phyloP scores from a whole-genome alignment of 2,329 filamentous ascomycete genomes.

The Fusarium sp. region DNA sequence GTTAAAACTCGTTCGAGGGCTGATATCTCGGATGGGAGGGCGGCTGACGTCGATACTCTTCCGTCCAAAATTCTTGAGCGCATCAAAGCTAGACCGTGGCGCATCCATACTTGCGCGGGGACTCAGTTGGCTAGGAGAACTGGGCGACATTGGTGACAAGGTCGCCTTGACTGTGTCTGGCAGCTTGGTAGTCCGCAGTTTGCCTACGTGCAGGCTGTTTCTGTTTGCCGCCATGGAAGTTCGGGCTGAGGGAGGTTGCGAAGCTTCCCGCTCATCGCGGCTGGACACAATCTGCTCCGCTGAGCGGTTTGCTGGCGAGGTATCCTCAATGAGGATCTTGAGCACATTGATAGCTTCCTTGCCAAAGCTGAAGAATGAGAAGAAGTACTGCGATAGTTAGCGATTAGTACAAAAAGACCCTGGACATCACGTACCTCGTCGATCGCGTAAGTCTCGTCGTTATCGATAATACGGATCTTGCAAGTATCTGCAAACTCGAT shows the following conservation, averaged over 20 bases:
- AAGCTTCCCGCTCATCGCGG: slow-evolving; percentile 23
- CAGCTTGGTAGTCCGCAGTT: slow-evolving; percentile 56
- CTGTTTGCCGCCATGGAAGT: slow-evolving; percentile 47
- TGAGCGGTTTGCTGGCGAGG: slow-evolving; percentile 56
- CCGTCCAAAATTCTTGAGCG: slow-evolving; percentile 59
- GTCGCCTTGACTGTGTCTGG: slow-evolving; percentile 72
- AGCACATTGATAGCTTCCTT: slow-evolving; percentile 86
- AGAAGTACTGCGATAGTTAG: slow-evolving; percentile 79
- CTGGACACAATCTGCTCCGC: slow-evolving; percentile 36
- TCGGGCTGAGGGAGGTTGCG: slow-evolving; percentile 28
- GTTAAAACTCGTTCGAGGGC: slow-evolving; percentile 73
- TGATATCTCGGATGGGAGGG: slow-evolving; percentile 53
- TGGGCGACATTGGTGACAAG: slow-evolving; percentile 61
- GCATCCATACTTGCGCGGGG: slow-evolving; percentile 68
- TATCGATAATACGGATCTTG: slow-evolving; percentile 92
- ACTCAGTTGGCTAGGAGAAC: slow-evolving; percentile 57
- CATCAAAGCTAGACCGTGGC: slow-evolving; percentile 65
- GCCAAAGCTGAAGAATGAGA: slow-evolving; percentile 91
- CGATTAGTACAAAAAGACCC: not conserved
- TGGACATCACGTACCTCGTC: slow-evolving; percentile 78
- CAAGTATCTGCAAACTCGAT: slow-evolving; percentile 93
- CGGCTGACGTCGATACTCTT: slow-evolving; percentile 66
- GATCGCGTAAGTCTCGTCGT: slow-evolving; percentile 92
- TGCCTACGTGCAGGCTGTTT: slow-evolving; percentile 42
- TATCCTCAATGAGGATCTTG: slow-evolving; percentile 77